Evolutionary conservation across 148 eudicot genomes (phyloP).

Genomic region (Polygonum maritimum): DNA sequence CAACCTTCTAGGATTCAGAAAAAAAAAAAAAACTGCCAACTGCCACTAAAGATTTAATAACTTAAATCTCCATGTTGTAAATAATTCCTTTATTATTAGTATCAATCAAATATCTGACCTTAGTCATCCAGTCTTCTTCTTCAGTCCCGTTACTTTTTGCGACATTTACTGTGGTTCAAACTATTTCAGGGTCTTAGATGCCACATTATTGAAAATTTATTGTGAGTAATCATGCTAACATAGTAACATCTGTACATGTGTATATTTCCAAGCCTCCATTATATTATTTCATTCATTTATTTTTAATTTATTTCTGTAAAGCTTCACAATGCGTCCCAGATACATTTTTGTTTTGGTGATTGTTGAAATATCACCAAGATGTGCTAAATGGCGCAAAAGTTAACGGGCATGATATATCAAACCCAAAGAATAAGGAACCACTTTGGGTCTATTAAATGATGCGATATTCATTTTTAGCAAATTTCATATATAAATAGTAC

Average conservation of each 20-base stretch:
- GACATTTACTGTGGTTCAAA: background rate
- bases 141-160: background rate
- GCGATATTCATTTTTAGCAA: slow-evolving; percentile 22
- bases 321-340: slow-evolving; percentile 22
- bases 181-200: background rate
- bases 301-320: background rate
- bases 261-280: background rate
- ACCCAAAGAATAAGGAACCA: slow-evolving; percentile 33
- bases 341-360: slow-evolving; percentile 35
- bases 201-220: background rate
- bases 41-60: background rate
- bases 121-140: background rate
- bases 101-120: background rate
- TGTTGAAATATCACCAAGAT: slow-evolving; percentile 9
- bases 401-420: slow-evolving; percentile 54
- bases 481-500: background rate
- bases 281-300: background rate
- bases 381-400: slow-evolving; percentile 38
- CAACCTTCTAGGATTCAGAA: background rate
- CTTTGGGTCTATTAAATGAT: slow-evolving; percentile 59
- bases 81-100: background rate
- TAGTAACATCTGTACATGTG: too few relatives aligned
- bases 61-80: background rate
- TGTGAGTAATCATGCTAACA: background rate
- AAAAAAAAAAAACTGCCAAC: background rate